These are phyloP conservation scores for Calonectria pseudoreteaudii DNA, from an alignment of 2,329 filamentous ascomycete species.

Conservation along the genomic window DNA sequence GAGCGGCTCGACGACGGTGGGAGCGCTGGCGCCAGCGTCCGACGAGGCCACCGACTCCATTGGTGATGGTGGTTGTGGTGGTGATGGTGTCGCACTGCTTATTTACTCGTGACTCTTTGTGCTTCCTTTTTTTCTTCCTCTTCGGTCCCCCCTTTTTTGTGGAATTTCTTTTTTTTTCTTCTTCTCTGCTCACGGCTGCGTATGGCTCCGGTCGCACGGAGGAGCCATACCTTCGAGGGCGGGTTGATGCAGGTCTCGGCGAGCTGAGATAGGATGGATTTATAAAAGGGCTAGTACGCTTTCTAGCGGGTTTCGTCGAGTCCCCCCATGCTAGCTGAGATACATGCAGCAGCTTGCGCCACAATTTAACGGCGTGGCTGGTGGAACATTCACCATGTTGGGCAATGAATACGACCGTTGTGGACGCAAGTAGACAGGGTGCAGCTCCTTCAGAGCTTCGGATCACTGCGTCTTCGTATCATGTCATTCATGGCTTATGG, in stretches of 20 bases:
- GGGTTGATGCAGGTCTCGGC: constrained; percentile 10
- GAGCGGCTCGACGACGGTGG: constrained; percentile 34
- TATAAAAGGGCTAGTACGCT: constrained; percentile 8
- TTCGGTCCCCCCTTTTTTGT: neutral
- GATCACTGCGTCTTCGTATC: neutral
- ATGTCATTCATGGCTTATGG: neutral
- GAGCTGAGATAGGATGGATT: constrained; percentile 15
- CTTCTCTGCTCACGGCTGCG: neutral
- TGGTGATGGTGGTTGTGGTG: neutral
- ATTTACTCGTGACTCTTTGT: neutral
- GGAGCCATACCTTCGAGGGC: constrained; percentile 26
- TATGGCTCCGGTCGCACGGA: constrained; percentile 22
- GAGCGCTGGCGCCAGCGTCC: constrained; percentile 35
- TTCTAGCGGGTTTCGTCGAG: constrained; percentile 14
- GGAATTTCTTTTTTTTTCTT: neutral
- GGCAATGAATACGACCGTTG: neutral
- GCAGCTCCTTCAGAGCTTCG: neutral
- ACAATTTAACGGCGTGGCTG: constrained; percentile 8
- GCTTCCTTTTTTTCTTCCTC: neutral
- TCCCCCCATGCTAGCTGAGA: neutral
- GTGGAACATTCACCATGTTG: neutral
- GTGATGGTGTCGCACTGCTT: neutral
- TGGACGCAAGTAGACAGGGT: neutral
- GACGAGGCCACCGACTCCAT: constrained; percentile 46
- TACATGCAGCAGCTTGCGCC: neutral